Percentiles rank a stretch among this genome's conserved stretches.
Conservation (phyloP, 345 rosid species). For the Eucalyptus sideroxylon region DNA sequence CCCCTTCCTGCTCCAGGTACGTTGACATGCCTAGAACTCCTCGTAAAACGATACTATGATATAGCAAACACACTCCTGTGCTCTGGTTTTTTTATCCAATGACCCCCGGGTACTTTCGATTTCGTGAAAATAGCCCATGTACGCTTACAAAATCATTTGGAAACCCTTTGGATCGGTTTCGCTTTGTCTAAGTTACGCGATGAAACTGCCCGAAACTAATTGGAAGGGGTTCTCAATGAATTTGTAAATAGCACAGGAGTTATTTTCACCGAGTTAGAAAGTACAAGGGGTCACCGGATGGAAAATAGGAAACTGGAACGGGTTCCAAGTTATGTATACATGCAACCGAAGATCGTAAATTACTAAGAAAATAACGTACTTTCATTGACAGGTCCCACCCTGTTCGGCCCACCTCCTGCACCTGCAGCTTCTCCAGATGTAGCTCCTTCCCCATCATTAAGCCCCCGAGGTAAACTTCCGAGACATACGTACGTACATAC, state of each 20-base stretch:
- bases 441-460: constrained; percentile 15
- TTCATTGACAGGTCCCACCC: constrained; percentile 38
- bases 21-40: neutral
- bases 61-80: neutral
- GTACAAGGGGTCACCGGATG: neutral
- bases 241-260: neutral
- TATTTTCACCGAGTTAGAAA: neutral
- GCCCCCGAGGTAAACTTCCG: constrained; percentile 31
- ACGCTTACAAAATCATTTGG: neutral
- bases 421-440: constrained; percentile 1
- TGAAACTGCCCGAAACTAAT: neutral
- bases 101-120: neutral
- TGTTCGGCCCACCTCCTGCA: constrained; percentile 41
- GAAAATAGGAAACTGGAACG: neutral
- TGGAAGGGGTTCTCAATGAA: neutral
- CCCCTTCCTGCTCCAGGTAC: constrained; percentile 90
- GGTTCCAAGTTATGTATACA: neutral
- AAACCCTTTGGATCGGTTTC: neutral
- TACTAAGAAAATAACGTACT: neutral
- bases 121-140: neutral
- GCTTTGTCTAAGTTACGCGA: neutral
- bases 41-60: neutral
- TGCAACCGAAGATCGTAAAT: neutral
- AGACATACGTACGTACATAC: neutral
- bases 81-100: neutral